Evolutionary conservation across 2,329 filamentous ascomycete genomes (phyloP), one percentile per base, ranked within the genome.

Genomic region (Alternaria brassicae): DNA sequence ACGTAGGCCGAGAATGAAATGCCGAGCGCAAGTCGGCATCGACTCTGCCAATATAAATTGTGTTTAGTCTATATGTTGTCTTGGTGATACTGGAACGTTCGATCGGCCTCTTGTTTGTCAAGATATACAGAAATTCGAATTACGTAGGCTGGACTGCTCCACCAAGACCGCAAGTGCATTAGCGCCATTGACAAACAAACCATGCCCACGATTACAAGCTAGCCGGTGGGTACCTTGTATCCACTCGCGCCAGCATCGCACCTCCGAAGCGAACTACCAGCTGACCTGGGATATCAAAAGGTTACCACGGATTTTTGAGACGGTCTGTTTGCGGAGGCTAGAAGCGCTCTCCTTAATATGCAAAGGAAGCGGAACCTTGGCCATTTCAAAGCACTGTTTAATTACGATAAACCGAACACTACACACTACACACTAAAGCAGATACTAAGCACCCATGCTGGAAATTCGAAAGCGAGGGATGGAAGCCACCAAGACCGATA

Each of bases 1-100:
- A 59, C 62, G 62, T 70, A 68, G 66, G 67, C 54, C 41, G 67
- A 69, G 67, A 69, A 71, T 71, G 69, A 71, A 68, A 61, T 70
- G 67, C 60, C 57, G 60, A 58, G 39, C 53, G 21, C 30, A n/a
- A 25, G 51, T 50, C 45, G 53, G 69, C 69, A 65, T 65, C 41
- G 69, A 71, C 69, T 71, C 69, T 62, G 58, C 48, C 52, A 61
- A 65, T 48, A 36, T 32, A 12, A 41, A 39, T 8, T 23, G 25
- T 27, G 25, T 21, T 2, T 47, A 0, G 27, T 23, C 17, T 12
- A 13, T 3, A 47, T 23, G 30, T 15, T 34, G 28, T 10, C 28
- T 47, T 23, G 0, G 2, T 47, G 40, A 17, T 23, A 13, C 3
- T 23, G 28, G 4, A 32, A 2, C 23, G 4, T 19, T 12, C 44